These are phyloP conservation scores for Blakeslea trispora DNA, from an alignment of 371 early-diverging fungal genomes.

Conservation along the genomic window DNA sequence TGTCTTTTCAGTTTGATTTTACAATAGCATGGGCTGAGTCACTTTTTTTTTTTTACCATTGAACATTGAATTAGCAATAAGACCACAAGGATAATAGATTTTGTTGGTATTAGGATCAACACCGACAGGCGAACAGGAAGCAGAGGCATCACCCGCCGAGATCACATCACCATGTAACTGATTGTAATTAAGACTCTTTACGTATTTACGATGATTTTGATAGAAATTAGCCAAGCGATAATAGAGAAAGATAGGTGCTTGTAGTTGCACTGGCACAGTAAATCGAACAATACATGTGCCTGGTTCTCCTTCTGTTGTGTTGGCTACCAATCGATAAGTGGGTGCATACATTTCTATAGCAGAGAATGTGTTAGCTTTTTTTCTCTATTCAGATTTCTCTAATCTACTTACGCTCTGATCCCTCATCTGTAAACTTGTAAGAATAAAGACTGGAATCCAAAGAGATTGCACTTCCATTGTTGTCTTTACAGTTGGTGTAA, in stretches of 20 bases:
- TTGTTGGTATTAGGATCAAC: slow-evolving; percentile 32
- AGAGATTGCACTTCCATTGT: slow-evolving; percentile 14
- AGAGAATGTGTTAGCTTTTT: background rate
- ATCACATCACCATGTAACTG: slow-evolving; percentile 75
- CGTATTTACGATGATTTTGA: slow-evolving; percentile 92
- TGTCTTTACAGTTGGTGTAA: slow-evolving; percentile 75
- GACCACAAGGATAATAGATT: slow-evolving; percentile 89
- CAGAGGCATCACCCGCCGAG: slow-evolving; percentile 25
- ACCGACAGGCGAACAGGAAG: slow-evolving; percentile 41
- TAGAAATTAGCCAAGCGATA: slow-evolving; percentile 91
- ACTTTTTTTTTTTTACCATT: slow-evolving; percentile 59
- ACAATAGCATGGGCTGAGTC: no score
- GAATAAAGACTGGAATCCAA: slow-evolving; percentile 28
- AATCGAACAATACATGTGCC: slow-evolving; percentile 70
- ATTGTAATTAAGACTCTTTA: slow-evolving; percentile 76
- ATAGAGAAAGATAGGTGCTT: slow-evolving; percentile 78
- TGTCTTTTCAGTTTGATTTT: background rate
- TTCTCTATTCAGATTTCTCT: background rate
- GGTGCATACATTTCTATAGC: slow-evolving; percentile 37
- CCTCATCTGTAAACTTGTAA: slow-evolving; percentile 48
- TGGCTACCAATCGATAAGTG: slow-evolving; percentile 28
- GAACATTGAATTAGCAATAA: slow-evolving; percentile 92
- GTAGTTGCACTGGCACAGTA: slow-evolving; percentile 56
- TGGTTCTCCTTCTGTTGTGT: slow-evolving; percentile 27
- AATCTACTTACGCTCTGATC: slow-evolving; percentile 32